Base-by-base conservation (phyloP, 169 alveolate genomes). In the Plasmodium fragile region DNA sequence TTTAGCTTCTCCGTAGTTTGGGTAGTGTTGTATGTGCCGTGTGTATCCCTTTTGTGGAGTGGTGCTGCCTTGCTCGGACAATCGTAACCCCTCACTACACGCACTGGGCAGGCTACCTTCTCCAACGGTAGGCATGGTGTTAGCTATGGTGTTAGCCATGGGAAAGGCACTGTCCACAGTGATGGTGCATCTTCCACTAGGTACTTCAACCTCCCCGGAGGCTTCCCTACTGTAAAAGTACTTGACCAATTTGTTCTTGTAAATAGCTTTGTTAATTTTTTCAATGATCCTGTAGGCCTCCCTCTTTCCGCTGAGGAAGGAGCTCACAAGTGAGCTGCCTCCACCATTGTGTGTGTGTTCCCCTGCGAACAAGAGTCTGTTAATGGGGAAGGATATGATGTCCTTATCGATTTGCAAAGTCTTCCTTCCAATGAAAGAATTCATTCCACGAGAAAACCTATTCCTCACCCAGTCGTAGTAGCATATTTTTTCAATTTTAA, bases 211-310 rank as follows among this genome's bases (percentile, higher is more conserved):
- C 18, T 75, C 59, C 22, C 82, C 49, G n/a, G 49, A 22, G 13
- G 43, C 22, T 5, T 78, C 89, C 13, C 81, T 89, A 13, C 52
- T 84, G 28, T 84, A 84, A 59, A 89, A 89, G 78, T 72, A 59
- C 18, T 89, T 89, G 0, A 79, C 81, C 28, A 89, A 59, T n/a
- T 89, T 89, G 45, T 89, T 69, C 81, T 55, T 71, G 11, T 59
- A 89, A n/a, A 89, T 25, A 3, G 34, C 18, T 41, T 89, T 89
- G n/a, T 89, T 89, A n/a, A 65, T 32, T 36, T 79, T 78, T 45
- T 89, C 94, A 32, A 89, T 78, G 25, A 89, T 77, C 22, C 94
- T 55, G 81, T 89, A 89, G 8, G 94, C 94, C 22, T 89, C 94
- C 2, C 94, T 78, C 45, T 89, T 89, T 4, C 94, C 94, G n/a